Evolutionary conservation across 1,284 basidiomycete genomes (phyloP).

Genomic region (Rhodotorula glutinis): DNA sequence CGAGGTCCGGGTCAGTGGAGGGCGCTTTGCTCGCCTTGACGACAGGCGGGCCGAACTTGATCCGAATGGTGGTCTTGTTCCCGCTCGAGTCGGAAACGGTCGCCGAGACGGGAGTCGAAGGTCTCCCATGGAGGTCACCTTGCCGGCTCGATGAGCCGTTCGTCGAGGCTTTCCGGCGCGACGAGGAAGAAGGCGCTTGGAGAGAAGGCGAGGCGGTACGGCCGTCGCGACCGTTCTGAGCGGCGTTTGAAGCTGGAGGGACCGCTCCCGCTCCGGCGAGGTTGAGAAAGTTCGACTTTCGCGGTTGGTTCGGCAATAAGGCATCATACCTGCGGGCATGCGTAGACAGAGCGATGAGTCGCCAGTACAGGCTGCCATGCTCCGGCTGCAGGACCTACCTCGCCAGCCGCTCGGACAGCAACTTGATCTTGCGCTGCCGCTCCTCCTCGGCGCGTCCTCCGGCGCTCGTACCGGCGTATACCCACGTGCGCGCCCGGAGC

Average conservation of each 20-base stretch:
- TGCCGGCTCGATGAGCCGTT: not conserved
- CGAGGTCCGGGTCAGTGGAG: not conserved
- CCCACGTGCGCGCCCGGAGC: conserved; percentile 28
- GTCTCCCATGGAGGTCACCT: not conserved
- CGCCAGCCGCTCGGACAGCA: conserved; percentile 24
- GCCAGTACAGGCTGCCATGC: too few relatives aligned
- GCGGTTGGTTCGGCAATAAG: conserved; percentile 39
- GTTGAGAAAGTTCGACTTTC: conserved; percentile 37
- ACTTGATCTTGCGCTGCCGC: conserved; percentile 20
- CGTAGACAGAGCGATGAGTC: too few relatives aligned
- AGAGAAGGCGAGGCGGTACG: not conserved
- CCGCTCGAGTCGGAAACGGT: conserved; percentile 7
- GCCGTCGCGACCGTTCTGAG: not conserved
- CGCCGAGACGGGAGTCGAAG: conserved; percentile 27
- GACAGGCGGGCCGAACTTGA: conserved; percentile 23
- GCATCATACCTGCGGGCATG: conserved; percentile 25
- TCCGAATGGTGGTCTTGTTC: conserved; percentile 21
- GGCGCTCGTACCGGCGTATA: conserved; percentile 23
- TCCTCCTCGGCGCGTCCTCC: conserved; percentile 31
- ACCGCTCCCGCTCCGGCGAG: not conserved
- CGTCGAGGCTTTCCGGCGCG: not conserved
- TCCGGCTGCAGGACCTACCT: conserved; percentile 22
- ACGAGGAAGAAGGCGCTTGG: not conserved
- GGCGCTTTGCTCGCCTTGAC: not conserved
- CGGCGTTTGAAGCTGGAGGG: not conserved